These are phyloP conservation scores for Hypoxylon fuscum DNA, from an alignment of 495 filamentous ascomycete species.

Conservation along the genomic window DNA sequence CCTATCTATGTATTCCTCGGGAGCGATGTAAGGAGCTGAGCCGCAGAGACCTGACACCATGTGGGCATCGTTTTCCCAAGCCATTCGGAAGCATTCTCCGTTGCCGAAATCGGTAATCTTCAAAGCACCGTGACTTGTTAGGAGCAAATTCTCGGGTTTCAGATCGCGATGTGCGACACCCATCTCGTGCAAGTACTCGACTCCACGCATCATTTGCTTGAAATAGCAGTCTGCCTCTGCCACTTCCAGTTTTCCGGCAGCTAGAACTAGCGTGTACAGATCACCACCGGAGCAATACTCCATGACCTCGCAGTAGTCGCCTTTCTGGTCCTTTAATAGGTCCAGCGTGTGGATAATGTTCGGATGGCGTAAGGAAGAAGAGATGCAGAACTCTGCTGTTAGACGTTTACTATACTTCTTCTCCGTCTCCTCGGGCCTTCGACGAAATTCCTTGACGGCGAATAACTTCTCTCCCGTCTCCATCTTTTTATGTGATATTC, in stretches of 20 bases:
- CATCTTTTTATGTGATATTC: slow-evolving; percentile 96
- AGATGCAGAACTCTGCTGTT: slow-evolving; percentile 99
- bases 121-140: slow-evolving; percentile 91
- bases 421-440: slow-evolving; percentile 88
- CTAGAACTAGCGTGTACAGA: slow-evolving; percentile 92
- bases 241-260: slow-evolving; percentile 92
- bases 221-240: slow-evolving; percentile 97
- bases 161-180: slow-evolving; percentile 96
- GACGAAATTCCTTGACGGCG: slow-evolving; percentile 97
- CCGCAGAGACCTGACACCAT: slow-evolving; percentile 98
- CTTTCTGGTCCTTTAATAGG: slow-evolving; percentile 93
- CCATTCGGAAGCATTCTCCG: slow-evolving; percentile 99
- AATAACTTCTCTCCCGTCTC: slow-evolving; percentile 93
- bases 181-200: slow-evolving; percentile 99
- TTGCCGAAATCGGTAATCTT: slow-evolving; percentile 99
- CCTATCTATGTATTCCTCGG: slow-evolving; percentile 92
- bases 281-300: slow-evolving; percentile 98
- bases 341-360: slow-evolving; percentile 99
- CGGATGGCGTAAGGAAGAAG: slow-evolving; percentile 92
- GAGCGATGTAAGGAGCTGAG: slow-evolving; percentile 95
- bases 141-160: slow-evolving; percentile 95
- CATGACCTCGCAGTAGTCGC: slow-evolving; percentile 99
- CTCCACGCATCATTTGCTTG: slow-evolving; percentile 99
- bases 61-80: slow-evolving; percentile 97
- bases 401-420: slow-evolving; percentile 98